Percentiles rank a stretch among this genome's conserved stretches.
These are phyloP conservation scores for Paxillus ammoniavirescens DNA, from an alignment of 768 basidiomycete genomes.

Conservation along the genomic window DNA sequence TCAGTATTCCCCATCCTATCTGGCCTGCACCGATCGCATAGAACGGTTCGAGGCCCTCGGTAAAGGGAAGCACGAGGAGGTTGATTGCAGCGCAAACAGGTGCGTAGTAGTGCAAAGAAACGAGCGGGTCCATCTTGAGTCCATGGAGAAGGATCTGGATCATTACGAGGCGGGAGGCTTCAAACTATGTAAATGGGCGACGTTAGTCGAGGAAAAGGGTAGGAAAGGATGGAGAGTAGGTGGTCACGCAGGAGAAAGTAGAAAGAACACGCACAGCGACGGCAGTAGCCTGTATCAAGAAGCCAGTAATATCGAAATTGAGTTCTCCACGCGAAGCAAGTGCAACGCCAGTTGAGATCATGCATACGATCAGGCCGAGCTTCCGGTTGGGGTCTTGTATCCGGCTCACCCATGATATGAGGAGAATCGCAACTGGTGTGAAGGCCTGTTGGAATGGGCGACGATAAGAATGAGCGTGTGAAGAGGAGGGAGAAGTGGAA, in stretches of 20 bases:
- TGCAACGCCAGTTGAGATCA: slow-evolving; percentile 90
- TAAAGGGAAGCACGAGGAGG: slow-evolving; percentile 82
- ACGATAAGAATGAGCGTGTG: not conserved
- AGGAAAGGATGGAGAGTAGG: not conserved
- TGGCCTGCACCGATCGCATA: slow-evolving; percentile 51
- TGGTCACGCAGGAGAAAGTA: not conserved
- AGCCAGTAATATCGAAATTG: slow-evolving; percentile 81
- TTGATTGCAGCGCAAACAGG: slow-evolving; percentile 94
- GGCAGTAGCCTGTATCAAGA: slow-evolving; percentile 83
- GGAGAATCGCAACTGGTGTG: slow-evolving; percentile 82
- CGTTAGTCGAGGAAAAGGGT: not conserved
- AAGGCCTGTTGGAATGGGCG: slow-evolving; percentile 63
- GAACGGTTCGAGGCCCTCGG: slow-evolving; percentile 89
- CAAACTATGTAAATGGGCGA: slow-evolving; percentile 56
- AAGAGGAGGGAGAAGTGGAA: not conserved
- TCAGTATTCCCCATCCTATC: slow-evolving; percentile 66
- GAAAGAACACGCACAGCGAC: slow-evolving; percentile 52
- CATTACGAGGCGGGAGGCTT: slow-evolving; percentile 92
- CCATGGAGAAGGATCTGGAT: slow-evolving; percentile 94
- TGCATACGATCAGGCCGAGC: slow-evolving; percentile 78
- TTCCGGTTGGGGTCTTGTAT: slow-evolving; percentile 85
- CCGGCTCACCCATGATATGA: slow-evolving; percentile 90
- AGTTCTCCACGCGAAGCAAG: slow-evolving; percentile 89
- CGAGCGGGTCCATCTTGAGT: slow-evolving; percentile 96
- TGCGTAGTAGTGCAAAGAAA: slow-evolving; percentile 94